Conservation (phyloP, 2,329 filamentous ascomycete species). For the Monilinia aucupariae region DNA sequence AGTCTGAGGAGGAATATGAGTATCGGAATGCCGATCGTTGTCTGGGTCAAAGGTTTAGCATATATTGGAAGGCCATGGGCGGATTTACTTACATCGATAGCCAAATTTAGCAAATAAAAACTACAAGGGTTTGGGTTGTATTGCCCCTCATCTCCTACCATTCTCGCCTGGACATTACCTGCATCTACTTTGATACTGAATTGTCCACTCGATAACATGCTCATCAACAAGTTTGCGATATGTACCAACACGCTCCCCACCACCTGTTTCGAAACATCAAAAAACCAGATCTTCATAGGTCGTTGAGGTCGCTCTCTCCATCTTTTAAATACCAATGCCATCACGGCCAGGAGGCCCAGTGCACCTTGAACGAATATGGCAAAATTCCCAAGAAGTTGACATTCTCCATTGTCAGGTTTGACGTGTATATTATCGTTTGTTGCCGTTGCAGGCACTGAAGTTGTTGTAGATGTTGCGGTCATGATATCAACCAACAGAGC, state of each 20-base stretch:
- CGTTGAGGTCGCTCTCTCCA: slow-evolving; percentile 88
- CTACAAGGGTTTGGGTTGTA: slow-evolving; percentile 89
- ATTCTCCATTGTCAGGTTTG: slow-evolving; percentile 59
- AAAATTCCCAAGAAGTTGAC: slow-evolving; percentile 81
- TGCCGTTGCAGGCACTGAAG: slow-evolving; percentile 18
- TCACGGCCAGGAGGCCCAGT: slow-evolving; percentile 73
- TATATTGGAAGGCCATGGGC: not conserved
- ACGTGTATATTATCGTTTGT: slow-evolving; percentile 1
- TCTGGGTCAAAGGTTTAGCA: slow-evolving; percentile 47
- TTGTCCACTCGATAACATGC: slow-evolving; percentile 84
- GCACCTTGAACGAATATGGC: slow-evolving; percentile 85
- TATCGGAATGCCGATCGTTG: slow-evolving; percentile 91
- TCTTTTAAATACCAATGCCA: slow-evolving; percentile 87
- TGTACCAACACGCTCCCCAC: slow-evolving; percentile 89
- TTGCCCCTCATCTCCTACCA: slow-evolving; percentile 41
- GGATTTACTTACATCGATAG: slow-evolving; percentile 75
- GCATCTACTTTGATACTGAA: slow-evolving; percentile 61
- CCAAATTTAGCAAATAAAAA: slow-evolving; percentile 90
- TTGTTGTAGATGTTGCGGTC: slow-evolving; percentile 31
- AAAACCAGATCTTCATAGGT: slow-evolving; percentile 94
- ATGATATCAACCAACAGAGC: slow-evolving; percentile 34
- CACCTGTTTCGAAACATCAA: slow-evolving; percentile 95
- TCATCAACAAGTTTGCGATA: slow-evolving; percentile 90
- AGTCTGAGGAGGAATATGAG: slow-evolving; percentile 82
- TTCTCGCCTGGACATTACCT: slow-evolving; percentile 31